Percentiles rank a stretch among this genome's conserved stretches.
These are phyloP conservation scores for Populus deltoides DNA, from an alignment of 345 rosid genomes.

Conservation along the genomic window DNA sequence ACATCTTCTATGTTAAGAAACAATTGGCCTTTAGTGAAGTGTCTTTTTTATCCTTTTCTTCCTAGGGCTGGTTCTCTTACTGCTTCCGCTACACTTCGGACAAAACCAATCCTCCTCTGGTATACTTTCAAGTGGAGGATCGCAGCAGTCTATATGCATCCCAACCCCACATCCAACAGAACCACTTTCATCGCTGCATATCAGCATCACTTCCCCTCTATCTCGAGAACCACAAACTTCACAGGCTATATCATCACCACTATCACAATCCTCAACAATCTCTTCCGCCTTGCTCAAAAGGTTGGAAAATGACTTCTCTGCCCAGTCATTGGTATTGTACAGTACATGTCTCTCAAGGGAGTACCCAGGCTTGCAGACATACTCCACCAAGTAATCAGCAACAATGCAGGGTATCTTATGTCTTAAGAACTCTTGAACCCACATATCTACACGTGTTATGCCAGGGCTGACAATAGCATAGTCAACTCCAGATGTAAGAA, in stretches of 20 bases:
- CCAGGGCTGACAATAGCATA: constrained; percentile 82
- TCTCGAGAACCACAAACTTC: constrained; percentile 45
- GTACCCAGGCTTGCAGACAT: constrained; percentile 87
- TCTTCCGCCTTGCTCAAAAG: constrained; percentile 45
- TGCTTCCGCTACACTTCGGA: constrained; percentile 30
- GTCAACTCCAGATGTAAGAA: constrained; percentile 65
- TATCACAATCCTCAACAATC: constrained; percentile 9
- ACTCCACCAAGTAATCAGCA: constrained; percentile 89
- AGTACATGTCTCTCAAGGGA: constrained; percentile 79
- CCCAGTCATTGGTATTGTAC: constrained; percentile 72
- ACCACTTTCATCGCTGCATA: constrained; percentile 58
- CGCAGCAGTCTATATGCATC: constrained; percentile 59
- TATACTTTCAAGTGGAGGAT: constrained; percentile 55
- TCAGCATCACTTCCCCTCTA: constrained; percentile 66
- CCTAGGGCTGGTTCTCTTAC: constrained; percentile 1
- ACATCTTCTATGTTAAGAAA: neutral
- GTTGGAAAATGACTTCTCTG: constrained; percentile 58
- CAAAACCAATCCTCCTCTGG: constrained; percentile 80
- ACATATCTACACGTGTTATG: constrained; percentile 58
- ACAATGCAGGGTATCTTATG: constrained; percentile 82
- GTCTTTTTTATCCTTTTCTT: constrained; percentile 21
- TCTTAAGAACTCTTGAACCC: constrained; percentile 83
- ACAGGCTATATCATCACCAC: constrained; percentile 35
- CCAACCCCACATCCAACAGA: constrained; percentile 59
- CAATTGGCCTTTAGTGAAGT: neutral